Evolutionary conservation across 257 asterid species (phyloP).

Genomic region (Craterostigma plantagineum): DNA sequence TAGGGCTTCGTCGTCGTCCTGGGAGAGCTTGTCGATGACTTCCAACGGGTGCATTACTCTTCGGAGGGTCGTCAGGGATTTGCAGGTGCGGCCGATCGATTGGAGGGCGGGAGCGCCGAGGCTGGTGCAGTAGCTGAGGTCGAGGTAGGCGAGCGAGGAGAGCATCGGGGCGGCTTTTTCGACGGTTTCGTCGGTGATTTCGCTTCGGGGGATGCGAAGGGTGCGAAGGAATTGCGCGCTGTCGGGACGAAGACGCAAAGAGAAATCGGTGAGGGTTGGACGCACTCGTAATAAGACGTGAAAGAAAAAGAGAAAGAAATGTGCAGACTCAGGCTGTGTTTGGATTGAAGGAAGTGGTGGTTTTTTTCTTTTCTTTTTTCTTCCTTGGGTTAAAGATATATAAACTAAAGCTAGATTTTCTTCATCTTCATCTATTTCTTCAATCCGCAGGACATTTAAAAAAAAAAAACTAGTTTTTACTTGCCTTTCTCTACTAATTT

Average conservation of each 20-base stretch:
- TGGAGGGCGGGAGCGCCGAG: background rate
- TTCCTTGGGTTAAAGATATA: too few species aligned
- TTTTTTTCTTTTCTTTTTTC: too few species aligned
- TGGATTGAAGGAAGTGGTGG: too few species aligned
- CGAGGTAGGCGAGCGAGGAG: background rate
- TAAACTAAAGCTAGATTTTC: too few species aligned
- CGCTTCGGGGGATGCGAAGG: constrained; percentile 39
- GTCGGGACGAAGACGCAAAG: too few species aligned
- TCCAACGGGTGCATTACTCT: background rate
- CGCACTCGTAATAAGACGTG: constrained; percentile 10
- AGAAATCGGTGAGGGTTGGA: too few species aligned
- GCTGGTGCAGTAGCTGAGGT: background rate
- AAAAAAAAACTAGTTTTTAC: too few species aligned
- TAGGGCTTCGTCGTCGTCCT: too few species aligned
- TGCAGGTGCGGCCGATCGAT: background rate
- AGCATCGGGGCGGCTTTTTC: constrained; percentile 6
- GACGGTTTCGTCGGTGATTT: constrained; percentile 23
- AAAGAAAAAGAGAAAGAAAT: background rate
- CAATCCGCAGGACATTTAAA: too few species aligned
- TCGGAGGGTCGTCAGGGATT: background rate
- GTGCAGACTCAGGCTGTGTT: too few species aligned
- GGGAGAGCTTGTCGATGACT: background rate
- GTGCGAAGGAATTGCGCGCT: constrained; percentile 40
- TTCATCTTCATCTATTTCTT: too few species aligned
- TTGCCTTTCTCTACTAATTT: too few species aligned